Percentiles rank a stretch among this genome's conserved stretches.
Conservation (phyloP, 1,284 basidiomycete genomes). For the Ganoderma sinense region DNA sequence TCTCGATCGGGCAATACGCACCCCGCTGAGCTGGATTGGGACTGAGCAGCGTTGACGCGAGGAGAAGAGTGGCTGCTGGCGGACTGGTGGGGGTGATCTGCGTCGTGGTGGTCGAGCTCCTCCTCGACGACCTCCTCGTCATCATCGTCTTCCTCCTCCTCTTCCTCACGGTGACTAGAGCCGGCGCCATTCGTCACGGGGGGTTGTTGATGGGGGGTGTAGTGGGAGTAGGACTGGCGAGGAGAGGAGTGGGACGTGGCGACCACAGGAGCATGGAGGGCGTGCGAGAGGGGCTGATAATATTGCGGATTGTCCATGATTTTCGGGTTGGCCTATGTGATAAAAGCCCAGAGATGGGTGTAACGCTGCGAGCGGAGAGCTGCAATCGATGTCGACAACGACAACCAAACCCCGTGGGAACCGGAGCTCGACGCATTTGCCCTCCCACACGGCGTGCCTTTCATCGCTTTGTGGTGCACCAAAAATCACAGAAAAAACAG, state of each 20-base stretch:
- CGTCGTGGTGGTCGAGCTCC: conserved; percentile 57
- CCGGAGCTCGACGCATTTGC: conserved; percentile 23
- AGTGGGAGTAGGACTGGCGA: conserved; percentile 36
- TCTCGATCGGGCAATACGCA: conserved; percentile 39
- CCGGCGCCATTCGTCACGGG: conserved; percentile 37
- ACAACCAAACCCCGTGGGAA: conserved; percentile 41
- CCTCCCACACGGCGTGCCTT: conserved; percentile 28
- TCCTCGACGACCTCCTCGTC: conserved; percentile 76
- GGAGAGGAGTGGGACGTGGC: conserved; percentile 36
- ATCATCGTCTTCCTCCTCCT: conserved; percentile 70
- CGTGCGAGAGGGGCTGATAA: conserved; percentile 81
- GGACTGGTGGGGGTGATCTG: conserved; percentile 34
- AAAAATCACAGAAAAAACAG: conserved; percentile 13
- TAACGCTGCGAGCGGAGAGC: conserved; percentile 38
- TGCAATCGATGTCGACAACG: conserved; percentile 36
- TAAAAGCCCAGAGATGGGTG: conserved; percentile 38
- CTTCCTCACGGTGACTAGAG: conserved; percentile 45
- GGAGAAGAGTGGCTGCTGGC: conserved; percentile 41
- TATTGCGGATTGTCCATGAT: conserved; percentile 79
- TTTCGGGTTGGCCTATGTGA: conserved; percentile 34
- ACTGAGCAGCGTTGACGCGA: conserved; percentile 35
- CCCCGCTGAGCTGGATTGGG: conserved; percentile 39
- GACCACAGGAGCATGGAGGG: conserved; percentile 63
- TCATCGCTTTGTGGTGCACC: conserved; percentile 16
- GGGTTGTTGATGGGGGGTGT: conserved; percentile 37